Conservation (phyloP, 352 stramenopile genomes). For the Globisporangium apiculatum region DNA sequence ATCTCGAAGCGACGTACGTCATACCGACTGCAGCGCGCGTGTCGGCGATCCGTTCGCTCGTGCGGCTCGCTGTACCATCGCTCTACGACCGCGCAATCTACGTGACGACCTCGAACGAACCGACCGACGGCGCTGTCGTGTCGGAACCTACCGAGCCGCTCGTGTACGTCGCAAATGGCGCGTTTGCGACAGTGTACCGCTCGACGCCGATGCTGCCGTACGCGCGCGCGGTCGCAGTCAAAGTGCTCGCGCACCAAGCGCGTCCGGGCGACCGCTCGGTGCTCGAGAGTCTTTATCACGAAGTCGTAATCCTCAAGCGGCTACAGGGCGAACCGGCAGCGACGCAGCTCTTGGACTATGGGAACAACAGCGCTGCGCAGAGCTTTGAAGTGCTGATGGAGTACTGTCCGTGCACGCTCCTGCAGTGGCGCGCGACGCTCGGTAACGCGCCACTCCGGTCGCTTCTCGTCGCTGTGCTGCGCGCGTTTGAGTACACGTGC, state of each 20-base stretch:
- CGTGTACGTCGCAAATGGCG: slow-evolving; percentile 40
- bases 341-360: slow-evolving; percentile 55
- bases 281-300: slow-evolving; percentile 38
- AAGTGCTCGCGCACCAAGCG: slow-evolving; percentile 41
- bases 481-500: slow-evolving; percentile 32
- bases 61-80: slow-evolving; percentile 31
- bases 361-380: slow-evolving; percentile 27
- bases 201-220: slow-evolving; percentile 15
- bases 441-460: slow-evolving; percentile 27
- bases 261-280: slow-evolving; percentile 34
- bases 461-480: slow-evolving; percentile 32
- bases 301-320: slow-evolving; percentile 40
- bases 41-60: slow-evolving; percentile 23
- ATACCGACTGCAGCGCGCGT: slow-evolving; percentile 19
- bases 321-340: slow-evolving; percentile 39
- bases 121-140: too few species aligned
- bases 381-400: slow-evolving; percentile 56
- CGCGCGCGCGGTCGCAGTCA: slow-evolving; percentile 28
- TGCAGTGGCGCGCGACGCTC: slow-evolving; percentile 30
- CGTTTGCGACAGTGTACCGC: slow-evolving; percentile 39
- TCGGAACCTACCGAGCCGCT: not conserved
- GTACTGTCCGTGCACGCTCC: slow-evolving; percentile 45
- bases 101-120: slow-evolving; percentile 4
- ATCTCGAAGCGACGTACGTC: slow-evolving; percentile 22
- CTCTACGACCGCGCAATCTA: slow-evolving; percentile 35